Conservation (phyloP, 305 asterid genomes). For the Solanum hybrid region DNA sequence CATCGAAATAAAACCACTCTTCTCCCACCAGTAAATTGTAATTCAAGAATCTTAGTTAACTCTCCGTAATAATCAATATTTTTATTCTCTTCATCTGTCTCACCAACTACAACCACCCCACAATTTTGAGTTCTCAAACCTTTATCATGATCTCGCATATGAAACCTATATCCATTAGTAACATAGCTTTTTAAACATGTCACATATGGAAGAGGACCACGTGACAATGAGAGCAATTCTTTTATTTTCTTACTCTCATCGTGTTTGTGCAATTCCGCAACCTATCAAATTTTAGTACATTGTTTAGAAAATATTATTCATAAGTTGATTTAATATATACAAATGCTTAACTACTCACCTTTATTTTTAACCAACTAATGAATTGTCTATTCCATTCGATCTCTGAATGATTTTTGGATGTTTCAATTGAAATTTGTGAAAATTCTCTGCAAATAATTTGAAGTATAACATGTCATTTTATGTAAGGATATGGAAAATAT, state of each 20-base stretch:
- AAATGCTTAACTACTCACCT: background rate
- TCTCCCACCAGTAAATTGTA: background rate
- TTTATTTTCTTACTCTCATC: background rate
- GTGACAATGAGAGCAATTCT: background rate
- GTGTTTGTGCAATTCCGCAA: background rate
- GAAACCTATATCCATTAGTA: background rate
- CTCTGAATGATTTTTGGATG: background rate
- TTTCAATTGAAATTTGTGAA: background rate
- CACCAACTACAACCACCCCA: background rate
- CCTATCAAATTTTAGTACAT: background rate
- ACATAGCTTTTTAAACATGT: background rate
- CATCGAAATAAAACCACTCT: too few relatives aligned
- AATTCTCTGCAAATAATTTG: background rate
- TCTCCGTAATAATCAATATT: background rate
- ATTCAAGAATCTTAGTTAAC: background rate
- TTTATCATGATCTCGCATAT: background rate
- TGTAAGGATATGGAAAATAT: background rate
- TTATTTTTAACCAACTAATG: too few relatives aligned
- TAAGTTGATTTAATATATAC: background rate
- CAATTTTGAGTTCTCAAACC: background rate
- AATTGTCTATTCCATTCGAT: background rate
- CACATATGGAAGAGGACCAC: too few relatives aligned
- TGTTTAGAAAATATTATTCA: background rate
- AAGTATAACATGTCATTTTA: background rate
- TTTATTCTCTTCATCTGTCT: background rate